Conservation (phyloP, 139 green algal genomes). For the Edaphochlamys debaryana region DNA sequence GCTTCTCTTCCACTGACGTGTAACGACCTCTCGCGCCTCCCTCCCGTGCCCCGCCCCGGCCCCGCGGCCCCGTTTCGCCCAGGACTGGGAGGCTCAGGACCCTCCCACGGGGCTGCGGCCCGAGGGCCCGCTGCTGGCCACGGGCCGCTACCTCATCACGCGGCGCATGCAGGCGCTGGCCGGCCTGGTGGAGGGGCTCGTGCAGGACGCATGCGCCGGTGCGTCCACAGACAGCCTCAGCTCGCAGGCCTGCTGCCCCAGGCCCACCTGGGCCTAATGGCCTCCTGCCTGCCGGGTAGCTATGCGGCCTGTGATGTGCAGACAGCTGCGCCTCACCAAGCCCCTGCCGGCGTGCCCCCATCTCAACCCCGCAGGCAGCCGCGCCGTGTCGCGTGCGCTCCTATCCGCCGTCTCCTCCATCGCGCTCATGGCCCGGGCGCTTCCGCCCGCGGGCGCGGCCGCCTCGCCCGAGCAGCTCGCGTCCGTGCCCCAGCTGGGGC, state of each 20-base stretch:
- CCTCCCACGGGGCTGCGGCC: neutral
- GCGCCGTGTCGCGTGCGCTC: constrained; percentile 7
- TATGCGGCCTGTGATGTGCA: neutral
- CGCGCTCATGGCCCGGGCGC: constrained; percentile 15
- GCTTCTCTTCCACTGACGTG: too few species aligned
- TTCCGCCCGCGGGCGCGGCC: neutral
- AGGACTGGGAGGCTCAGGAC: constrained; percentile 39
- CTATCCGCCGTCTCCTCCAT: constrained; percentile 3
- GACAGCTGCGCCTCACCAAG: neutral
- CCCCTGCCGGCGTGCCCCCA: neutral
- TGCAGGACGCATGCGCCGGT: constrained; percentile 32
- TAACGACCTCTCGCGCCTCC: too few species aligned
- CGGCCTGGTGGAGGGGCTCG: neutral
- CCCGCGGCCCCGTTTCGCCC: neutral
- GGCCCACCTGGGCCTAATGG: too few species aligned
- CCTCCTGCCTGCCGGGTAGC: too few species aligned
- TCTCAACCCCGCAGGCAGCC: constrained; percentile 33
- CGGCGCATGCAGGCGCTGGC: neutral
- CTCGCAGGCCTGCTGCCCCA: too few species aligned
- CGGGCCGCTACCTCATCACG: constrained; percentile 7
- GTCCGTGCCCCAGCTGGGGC: neutral
- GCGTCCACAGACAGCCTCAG: neutral
- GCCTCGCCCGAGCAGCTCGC: neutral
- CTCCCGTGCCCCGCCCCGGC: too few species aligned
- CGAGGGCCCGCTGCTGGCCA: constrained; percentile 7